Evolutionary conservation across 192 early-diverging fungal genomes (phyloP).

Genomic region (Podila horticola): DNA sequence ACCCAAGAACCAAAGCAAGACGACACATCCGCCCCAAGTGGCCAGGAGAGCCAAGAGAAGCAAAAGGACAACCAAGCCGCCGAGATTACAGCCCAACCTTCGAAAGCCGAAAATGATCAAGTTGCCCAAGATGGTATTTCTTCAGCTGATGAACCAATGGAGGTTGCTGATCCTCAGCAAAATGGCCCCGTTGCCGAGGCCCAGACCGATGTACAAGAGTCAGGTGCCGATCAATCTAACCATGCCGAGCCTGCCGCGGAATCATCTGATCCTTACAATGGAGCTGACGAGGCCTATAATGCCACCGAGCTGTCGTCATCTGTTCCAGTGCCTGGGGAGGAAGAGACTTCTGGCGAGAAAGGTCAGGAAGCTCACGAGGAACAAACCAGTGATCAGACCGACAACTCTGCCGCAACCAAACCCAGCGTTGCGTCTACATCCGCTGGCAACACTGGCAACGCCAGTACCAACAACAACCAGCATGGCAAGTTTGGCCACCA

Average conservation of each 20-base stretch:
- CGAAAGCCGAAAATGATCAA: background rate
- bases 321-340: constrained; percentile 13
- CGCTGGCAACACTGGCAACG: background rate
- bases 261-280: constrained; percentile 22
- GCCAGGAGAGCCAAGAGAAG: too few relatives aligned
- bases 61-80: background rate
- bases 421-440: background rate
- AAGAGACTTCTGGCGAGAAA: background rate
- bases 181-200: background rate
- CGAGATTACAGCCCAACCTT: background rate
- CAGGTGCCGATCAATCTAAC: background rate
- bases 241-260: background rate
- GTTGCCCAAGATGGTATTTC: background rate
- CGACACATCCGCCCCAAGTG: too few relatives aligned
- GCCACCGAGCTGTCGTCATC: constrained; percentile 18
- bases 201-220: background rate
- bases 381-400: constrained; percentile 1
- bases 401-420: background rate
- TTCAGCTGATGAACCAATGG: background rate
- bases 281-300: constrained; percentile 21
- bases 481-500: constrained; percentile 1
- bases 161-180: background rate
- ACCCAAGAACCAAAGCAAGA: too few relatives aligned
- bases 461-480: background rate
- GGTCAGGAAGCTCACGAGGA: background rate